Evolutionary conservation across 1,284 basidiomycete genomes (phyloP).

Genomic region (Hemileia vastatrix): DNA sequence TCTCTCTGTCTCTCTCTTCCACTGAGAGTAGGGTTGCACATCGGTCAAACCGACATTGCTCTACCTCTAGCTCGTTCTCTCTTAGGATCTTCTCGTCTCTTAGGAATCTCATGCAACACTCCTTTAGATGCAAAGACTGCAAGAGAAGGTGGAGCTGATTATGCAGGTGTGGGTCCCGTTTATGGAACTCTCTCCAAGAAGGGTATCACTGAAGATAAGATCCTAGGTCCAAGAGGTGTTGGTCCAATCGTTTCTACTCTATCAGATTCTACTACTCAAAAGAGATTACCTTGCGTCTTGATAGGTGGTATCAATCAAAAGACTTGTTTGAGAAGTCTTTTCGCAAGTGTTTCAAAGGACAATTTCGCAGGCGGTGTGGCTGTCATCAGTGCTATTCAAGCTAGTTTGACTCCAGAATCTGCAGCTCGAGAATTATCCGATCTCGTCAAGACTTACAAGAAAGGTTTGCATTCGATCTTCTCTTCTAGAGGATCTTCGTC

Average conservation of each 20-base stretch:
- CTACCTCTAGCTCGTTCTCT: slow-evolving; percentile 59
- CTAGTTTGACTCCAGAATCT: slow-evolving; percentile 28
- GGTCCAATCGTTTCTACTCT: slow-evolving; percentile 30
- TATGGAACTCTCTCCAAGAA: slow-evolving; percentile 46
- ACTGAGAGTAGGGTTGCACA: slow-evolving; percentile 66
- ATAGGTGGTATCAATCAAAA: slow-evolving; percentile 39
- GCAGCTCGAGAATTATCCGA: slow-evolving; percentile 32
- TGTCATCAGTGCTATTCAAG: slow-evolving; percentile 41
- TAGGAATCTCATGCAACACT: slow-evolving; percentile 75
- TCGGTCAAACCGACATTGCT: slow-evolving; percentile 84
- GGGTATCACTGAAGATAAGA: too few relatives aligned
- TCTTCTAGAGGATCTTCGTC: slow-evolving; percentile 5
- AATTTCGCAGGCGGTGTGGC: slow-evolving; percentile 37
- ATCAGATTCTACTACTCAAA: not conserved
- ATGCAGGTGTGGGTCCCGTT: slow-evolving; percentile 66
- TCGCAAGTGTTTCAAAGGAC: slow-evolving; percentile 23
- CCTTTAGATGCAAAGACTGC: slow-evolving; percentile 53
- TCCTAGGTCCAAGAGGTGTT: slow-evolving; percentile 31
- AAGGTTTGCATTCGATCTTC: slow-evolving; percentile 3
- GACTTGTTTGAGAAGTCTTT: slow-evolving; percentile 35
- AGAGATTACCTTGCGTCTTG: slow-evolving; percentile 36
- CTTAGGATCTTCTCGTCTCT: slow-evolving; percentile 60
- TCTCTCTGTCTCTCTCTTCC: slow-evolving; percentile 61
- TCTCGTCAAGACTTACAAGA: slow-evolving; percentile 28
- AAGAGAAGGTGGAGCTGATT: slow-evolving; percentile 59